Evolutionary conservation across 345 rosid genomes (phyloP).

Genomic region (Fremontodendron californicum): DNA sequence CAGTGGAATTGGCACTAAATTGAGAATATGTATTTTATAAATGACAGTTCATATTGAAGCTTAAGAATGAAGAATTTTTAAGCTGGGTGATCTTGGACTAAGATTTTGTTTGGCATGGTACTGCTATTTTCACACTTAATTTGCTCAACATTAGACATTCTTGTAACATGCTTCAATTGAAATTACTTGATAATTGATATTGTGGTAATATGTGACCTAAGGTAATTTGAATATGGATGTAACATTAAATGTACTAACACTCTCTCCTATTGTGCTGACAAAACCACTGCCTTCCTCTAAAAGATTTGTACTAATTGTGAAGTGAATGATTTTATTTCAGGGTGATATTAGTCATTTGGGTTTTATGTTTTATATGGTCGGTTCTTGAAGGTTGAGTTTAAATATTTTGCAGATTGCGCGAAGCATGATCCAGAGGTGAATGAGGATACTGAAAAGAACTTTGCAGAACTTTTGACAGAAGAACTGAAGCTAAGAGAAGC

Average conservation of each 20-base stretch:
- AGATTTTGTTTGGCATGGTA: not conserved
- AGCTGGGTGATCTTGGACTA: not conserved
- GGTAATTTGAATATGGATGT: not conserved
- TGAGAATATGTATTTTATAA: not conserved
- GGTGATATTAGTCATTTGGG: not conserved
- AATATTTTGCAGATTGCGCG: constrained; percentile 52
- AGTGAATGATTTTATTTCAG: not conserved
- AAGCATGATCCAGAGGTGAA: constrained; percentile 83
- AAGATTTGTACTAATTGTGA: not conserved
- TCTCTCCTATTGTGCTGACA: not conserved
- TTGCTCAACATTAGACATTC: not conserved
- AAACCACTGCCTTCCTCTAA: not conserved
- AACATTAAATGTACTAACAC: not conserved
- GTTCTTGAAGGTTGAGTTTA: not conserved
- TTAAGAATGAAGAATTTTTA: not conserved
- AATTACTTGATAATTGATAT: not conserved
- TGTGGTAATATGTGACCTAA: not conserved
- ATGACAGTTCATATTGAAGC: not conserved
- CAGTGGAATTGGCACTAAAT: not conserved
- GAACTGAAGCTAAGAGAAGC: constrained; percentile 81
- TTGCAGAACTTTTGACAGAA: constrained; percentile 62
- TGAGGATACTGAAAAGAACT: constrained; percentile 83
- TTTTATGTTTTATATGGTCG: not conserved
- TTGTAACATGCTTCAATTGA: not conserved
- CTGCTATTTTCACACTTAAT: not conserved